These are phyloP conservation scores for Amoeboaphelidium protococcarum DNA, from an alignment of 371 early-diverging fungal genomes.

Conservation along the genomic window DNA sequence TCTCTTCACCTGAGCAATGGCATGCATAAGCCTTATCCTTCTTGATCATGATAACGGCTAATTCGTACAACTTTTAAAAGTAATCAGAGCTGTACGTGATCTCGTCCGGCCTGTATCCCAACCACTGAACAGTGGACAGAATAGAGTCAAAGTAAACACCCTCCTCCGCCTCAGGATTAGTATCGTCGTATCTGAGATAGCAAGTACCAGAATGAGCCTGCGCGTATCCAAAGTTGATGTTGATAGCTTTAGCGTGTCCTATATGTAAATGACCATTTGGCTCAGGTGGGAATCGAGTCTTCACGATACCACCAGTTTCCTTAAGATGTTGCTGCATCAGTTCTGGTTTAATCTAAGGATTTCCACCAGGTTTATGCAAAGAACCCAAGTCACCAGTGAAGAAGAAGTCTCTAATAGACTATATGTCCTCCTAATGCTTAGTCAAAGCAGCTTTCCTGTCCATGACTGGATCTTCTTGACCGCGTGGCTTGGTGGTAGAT, in stretches of 20 bases:
- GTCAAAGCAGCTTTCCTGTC: conserved; percentile 1
- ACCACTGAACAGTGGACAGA: conserved; percentile 82
- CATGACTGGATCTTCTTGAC: conserved; percentile 4
- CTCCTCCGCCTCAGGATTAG: conserved; percentile 97
- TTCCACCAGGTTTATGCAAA: conserved; percentile 91
- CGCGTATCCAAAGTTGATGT: conserved; percentile 96
- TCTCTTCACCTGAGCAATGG: conserved; percentile 84
- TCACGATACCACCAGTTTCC: conserved; percentile 75
- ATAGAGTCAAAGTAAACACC: conserved; percentile 87
- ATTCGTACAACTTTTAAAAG: conserved; percentile 75
- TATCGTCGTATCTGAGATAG: conserved; percentile 96
- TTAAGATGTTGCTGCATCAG: conserved; percentile 78
- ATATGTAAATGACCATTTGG: conserved; percentile 98
- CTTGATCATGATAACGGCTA: conserved; percentile 70
- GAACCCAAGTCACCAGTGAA: conserved; percentile 71
- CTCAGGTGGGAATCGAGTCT: conserved; percentile 99
- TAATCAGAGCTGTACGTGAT: conserved; percentile 94
- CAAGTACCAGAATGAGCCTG: conserved; percentile 69
- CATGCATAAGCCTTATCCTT: conserved; percentile 91
- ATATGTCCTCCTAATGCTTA: conserved; percentile 3
- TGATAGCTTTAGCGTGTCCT: conserved; percentile 99
- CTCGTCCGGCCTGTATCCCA: conserved; percentile 83
- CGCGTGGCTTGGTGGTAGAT: conserved; percentile 6
- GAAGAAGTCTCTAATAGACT: conserved; percentile 27
- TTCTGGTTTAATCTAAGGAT: conserved; percentile 78